Percentiles rank a stretch among this genome's conserved stretches.
phyloP scores from a whole-genome alignment of 2,329 filamentous ascomycete species.

The Nothophoma quercina region DNA sequence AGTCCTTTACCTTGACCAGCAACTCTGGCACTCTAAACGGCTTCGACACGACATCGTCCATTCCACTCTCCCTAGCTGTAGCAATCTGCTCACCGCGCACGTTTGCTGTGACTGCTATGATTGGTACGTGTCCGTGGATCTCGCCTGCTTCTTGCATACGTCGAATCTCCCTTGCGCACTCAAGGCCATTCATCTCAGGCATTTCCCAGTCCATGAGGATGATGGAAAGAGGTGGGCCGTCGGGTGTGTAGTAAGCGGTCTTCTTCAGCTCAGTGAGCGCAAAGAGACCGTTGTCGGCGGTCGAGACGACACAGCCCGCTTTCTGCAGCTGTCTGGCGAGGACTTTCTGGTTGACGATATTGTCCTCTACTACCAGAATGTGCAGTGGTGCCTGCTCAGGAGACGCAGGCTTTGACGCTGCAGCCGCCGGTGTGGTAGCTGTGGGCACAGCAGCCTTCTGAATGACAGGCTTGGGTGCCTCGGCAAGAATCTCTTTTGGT shows the following conservation, averaged over 20 bases:
- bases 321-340: conserved; percentile 43
- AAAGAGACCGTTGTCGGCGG: conserved; percentile 45
- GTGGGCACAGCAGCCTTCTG: neutral
- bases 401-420: neutral
- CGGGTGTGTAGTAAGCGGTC: conserved; percentile 22
- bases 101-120: conserved; percentile 50
- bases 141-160: conserved; percentile 34
- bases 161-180: conserved; percentile 43
- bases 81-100: conserved; percentile 45
- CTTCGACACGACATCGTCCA: conserved; percentile 48
- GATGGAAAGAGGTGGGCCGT: conserved; percentile 35
- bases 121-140: conserved; percentile 39
- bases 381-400: conserved; percentile 22
- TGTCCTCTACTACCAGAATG: conserved; percentile 48
- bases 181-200: conserved; percentile 50
- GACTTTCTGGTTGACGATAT: conserved; percentile 48
- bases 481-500: conserved; percentile 3
- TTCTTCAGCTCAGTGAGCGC: conserved; percentile 36
- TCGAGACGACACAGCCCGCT: conserved; percentile 36
- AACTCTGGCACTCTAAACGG: conserved; percentile 46
- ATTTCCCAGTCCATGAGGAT: conserved; percentile 50
- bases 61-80: conserved; percentile 40
- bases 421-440: neutral
- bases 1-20: conserved; percentile 33
- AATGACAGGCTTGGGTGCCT: neutral